phyloP scores from a whole-genome alignment of 2,329 filamentous ascomycete species.

The Acephala macrosclerotiorum region DNA sequence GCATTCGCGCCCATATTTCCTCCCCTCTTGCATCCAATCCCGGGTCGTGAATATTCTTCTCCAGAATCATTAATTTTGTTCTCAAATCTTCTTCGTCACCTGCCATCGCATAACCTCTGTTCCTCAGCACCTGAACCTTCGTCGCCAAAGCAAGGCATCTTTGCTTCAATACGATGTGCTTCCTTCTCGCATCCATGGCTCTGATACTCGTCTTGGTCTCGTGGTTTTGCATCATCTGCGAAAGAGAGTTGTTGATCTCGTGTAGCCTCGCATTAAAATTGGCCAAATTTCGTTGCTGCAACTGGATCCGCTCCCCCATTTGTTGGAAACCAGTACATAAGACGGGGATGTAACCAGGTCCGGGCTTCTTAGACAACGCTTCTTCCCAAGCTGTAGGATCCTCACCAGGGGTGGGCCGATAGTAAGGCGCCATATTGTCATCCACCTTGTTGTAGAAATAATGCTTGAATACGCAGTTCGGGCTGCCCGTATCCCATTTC shows the following conservation, averaged over 20 bases:
- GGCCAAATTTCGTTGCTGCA: constrained; percentile 73
- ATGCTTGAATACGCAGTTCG: constrained; percentile 77
- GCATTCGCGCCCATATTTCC: constrained; percentile 85
- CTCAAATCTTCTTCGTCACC: constrained; percentile 81
- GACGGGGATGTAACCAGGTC: constrained; percentile 77
- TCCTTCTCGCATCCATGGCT: constrained; percentile 74
- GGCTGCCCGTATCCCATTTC: constrained; percentile 76
- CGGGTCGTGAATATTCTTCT: constrained; percentile 76
- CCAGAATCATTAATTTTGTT: constrained; percentile 72
- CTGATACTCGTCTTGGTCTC: constrained; percentile 79
- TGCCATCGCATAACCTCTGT: constrained; percentile 81
- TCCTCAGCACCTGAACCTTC: constrained; percentile 81
- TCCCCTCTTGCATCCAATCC: constrained; percentile 78
- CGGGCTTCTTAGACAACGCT: constrained; percentile 80
- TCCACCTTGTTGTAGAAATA: constrained; percentile 91
- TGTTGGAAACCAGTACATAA: constrained; percentile 77
- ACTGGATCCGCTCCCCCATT: constrained; percentile 74
- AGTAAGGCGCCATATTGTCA: constrained; percentile 77
- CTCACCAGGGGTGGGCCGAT: constrained; percentile 73
- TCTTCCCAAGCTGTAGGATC: constrained; percentile 85
- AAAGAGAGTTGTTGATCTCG: constrained; percentile 78
- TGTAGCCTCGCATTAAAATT: constrained; percentile 77
- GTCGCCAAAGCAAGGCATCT: constrained; percentile 78
- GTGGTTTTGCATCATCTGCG: constrained; percentile 76
- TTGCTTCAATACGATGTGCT: constrained; percentile 76